Percentiles rank a stretch among this genome's conserved stretches.
Conservation (phyloP, 2,329 filamentous ascomycete species). For the Biscogniauxia mediterranea region DNA sequence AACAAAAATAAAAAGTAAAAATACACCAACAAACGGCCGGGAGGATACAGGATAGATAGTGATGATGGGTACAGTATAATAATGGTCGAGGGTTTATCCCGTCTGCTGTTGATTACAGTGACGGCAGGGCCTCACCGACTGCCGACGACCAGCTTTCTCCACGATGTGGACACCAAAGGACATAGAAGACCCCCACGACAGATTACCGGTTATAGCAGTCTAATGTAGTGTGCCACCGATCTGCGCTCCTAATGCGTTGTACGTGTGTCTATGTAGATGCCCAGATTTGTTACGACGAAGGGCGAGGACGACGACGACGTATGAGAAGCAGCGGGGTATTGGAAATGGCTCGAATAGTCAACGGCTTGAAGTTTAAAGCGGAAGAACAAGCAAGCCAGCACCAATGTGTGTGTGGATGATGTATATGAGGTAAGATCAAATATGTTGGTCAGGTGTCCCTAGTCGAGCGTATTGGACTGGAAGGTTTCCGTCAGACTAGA, state of each 20-base stretch:
- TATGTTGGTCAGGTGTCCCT: neutral
- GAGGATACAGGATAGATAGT: too few relatives aligned
- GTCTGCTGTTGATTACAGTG: constrained; percentile 1
- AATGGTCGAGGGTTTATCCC: neutral
- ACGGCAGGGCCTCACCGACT: constrained; percentile 13
- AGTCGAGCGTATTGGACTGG: neutral
- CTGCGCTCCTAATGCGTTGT: constrained; percentile 10
- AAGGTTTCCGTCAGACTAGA: constrained; percentile 2
- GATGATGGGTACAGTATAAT: neutral
- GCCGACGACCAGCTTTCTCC: constrained; percentile 14
- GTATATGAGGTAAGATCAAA: constrained; percentile 3
- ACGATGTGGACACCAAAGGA: constrained; percentile 8
- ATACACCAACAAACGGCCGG: neutral
- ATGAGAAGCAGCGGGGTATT: neutral
- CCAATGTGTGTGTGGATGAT: constrained; percentile 16
- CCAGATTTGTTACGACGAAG: neutral
- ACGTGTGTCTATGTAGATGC: neutral
- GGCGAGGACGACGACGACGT: neutral
- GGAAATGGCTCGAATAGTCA: neutral
- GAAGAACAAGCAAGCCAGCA: neutral
- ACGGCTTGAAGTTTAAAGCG: neutral
- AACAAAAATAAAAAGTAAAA: constrained; percentile 1
- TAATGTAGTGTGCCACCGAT: constrained; percentile 15
- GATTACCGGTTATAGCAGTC: neutral
- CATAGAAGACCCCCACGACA: constrained; percentile 16